Evolutionary conservation across 148 eudicot species (phyloP).

Genomic region (Heliosperma pusillum): DNA sequence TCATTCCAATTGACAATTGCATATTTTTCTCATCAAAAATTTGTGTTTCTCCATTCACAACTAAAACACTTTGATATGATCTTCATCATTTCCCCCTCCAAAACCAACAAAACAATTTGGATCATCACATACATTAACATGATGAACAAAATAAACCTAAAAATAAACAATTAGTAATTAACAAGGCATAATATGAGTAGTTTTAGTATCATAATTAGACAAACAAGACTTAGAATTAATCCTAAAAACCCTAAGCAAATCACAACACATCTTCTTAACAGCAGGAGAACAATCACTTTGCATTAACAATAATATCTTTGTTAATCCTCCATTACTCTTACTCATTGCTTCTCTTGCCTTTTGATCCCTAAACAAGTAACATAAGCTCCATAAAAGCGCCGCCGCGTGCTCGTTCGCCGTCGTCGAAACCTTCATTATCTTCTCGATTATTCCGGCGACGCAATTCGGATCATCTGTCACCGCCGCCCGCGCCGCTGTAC

Average conservation of each 20-base stretch:
- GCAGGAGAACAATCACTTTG: constrained; percentile 66
- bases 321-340: constrained; percentile 59
- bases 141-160: not conserved
- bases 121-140: not conserved
- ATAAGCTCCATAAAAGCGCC: constrained; percentile 59
- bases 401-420: constrained; percentile 53
- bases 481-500: constrained; percentile 59
- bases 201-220: constrained; percentile 57
- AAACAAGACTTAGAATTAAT: constrained; percentile 49
- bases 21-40: not conserved
- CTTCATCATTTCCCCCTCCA: not conserved
- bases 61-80: not conserved
- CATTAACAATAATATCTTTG: constrained; percentile 59
- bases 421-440: constrained; percentile 48
- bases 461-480: constrained; percentile 36
- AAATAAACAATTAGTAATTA: not conserved
- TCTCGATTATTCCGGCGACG: constrained; percentile 34
- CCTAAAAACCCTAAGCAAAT: constrained; percentile 59
- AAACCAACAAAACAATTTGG: constrained; percentile 6
- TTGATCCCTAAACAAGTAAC: constrained; percentile 47
- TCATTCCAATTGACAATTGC: too few species aligned
- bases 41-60: not conserved
- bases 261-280: constrained; percentile 61
- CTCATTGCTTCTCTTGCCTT: constrained; percentile 43
- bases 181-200: constrained; percentile 74